Conservation (phyloP, 2,329 filamentous ascomycete genomes). For the Fusarium concolor region DNA sequence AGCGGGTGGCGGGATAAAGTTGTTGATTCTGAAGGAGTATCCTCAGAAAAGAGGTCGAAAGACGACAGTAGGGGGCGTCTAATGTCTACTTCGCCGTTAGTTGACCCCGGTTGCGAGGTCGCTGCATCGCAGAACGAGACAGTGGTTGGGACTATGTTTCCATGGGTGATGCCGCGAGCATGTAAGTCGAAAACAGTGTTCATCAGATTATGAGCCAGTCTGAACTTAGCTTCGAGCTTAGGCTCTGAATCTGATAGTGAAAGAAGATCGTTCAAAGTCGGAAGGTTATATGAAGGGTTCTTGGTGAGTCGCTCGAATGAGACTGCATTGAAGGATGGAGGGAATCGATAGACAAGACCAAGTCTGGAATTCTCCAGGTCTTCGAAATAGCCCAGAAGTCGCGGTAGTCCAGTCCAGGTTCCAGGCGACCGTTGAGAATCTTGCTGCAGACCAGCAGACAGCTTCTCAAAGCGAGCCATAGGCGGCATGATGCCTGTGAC, state of each 20-base stretch:
- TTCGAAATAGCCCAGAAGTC: slow-evolving; percentile 78
- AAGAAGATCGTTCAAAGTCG: slow-evolving; percentile 67
- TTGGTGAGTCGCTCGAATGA: slow-evolving; percentile 64
- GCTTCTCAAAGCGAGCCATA: slow-evolving; percentile 72
- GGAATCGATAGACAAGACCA: slow-evolving; percentile 80
- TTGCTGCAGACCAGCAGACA: slow-evolving; percentile 68
- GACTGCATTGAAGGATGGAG: slow-evolving; percentile 70
- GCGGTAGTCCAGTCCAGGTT: slow-evolving; percentile 71
- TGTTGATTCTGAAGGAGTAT: slow-evolving; percentile 22
- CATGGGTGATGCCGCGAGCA: slow-evolving; percentile 74
- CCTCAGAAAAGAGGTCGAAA: slow-evolving; percentile 74
- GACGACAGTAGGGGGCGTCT: slow-evolving; percentile 77
- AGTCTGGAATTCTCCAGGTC: slow-evolving; percentile 76
- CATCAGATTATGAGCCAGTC: slow-evolving; percentile 77
- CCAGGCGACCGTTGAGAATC: slow-evolving; percentile 63
- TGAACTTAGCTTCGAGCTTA: slow-evolving; percentile 79
- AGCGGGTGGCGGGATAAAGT: slow-evolving; percentile 70
- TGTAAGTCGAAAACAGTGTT: slow-evolving; percentile 81
- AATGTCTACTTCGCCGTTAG: slow-evolving; percentile 67
- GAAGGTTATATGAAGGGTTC: slow-evolving; percentile 62
- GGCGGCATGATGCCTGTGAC: slow-evolving; percentile 72
- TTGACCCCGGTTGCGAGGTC: slow-evolving; percentile 55
- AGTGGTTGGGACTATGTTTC: slow-evolving; percentile 74
- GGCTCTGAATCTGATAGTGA: slow-evolving; percentile 67
- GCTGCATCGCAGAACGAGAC: slow-evolving; percentile 71